Evolutionary conservation across 768 basidiomycete species (phyloP), one percentile per base, ranked within the genome.

Genomic region (Leccinum fibrillosum): DNA sequence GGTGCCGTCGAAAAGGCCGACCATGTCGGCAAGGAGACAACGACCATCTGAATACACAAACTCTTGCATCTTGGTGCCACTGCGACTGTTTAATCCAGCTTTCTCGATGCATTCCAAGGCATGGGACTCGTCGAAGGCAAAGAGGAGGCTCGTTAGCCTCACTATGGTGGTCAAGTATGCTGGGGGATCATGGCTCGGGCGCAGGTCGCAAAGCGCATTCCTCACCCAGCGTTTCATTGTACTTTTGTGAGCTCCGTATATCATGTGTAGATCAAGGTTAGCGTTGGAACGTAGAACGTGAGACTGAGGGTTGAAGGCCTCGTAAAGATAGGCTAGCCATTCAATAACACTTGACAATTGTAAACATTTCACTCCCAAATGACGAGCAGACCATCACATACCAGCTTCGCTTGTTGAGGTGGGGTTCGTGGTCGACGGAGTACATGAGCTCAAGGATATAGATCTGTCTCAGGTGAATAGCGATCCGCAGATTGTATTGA

Each of bases 381-480:
- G 10, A 17, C 35, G 2, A 23, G 6, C 1, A 17, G 2, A 8
- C 49, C 11, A 12, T 23, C 15, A 58, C 60, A 11, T 48, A 68
- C 66, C 48, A 54, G 1, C 61, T 30, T 10, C 53, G 45, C 35
- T 35, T 54, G 5, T n/a, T 4, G 15, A 30, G 54, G 0, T 25
- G 7, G 4, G 60, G 63, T 2, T 37, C 35, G 35, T 37, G 35
- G 15, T 57, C 49, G 11, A 59, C 61, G 0, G 62, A 67, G 12
- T 64, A 67, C 61, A 67, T 62, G 2, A 57, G 62, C 32, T 81
- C 74, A 42, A 79, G 72, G 15, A 85, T 80, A 45, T 75, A 61
- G 2, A 86, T 77, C 52, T 84, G 81, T 49, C 77, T 76, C 2
- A 86, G 56, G 59, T 82, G 77, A 25, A 81, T 64, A 3, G 76